Percentiles rank a stretch among this genome's conserved stretches.
These are phyloP conservation scores for Monosporascus sp. DNA, from an alignment of 2,329 filamentous ascomycete genomes.

Conservation along the genomic window DNA sequence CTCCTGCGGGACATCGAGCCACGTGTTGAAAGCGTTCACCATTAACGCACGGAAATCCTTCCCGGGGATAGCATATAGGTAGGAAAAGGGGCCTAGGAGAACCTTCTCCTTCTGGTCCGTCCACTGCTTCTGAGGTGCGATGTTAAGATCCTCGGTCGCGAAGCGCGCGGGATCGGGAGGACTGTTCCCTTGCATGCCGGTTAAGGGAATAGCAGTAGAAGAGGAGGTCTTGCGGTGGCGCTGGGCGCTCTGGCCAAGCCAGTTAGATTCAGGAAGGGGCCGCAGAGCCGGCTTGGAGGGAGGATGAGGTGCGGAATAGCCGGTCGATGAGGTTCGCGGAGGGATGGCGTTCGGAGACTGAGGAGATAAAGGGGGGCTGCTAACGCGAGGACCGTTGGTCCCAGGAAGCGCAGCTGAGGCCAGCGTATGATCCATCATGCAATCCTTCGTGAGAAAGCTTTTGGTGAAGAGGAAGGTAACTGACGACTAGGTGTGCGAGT, in stretches of 20 bases:
- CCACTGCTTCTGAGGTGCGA: constrained; percentile 52
- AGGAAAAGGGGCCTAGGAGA: constrained; percentile 73
- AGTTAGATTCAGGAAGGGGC: constrained; percentile 56
- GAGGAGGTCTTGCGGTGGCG: constrained; percentile 25
- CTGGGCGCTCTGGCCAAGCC: constrained; percentile 42
- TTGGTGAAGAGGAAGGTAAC: neutral
- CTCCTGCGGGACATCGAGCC: constrained; percentile 67
- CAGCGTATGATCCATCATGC: neutral
- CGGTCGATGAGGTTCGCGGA: constrained; percentile 65
- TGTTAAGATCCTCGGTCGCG: constrained; percentile 50
- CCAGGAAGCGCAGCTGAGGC: constrained; percentile 14
- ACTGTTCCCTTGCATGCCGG: constrained; percentile 32
- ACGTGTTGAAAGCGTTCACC: constrained; percentile 75
- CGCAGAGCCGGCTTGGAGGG: constrained; percentile 39
- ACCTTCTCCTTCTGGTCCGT: constrained; percentile 70
- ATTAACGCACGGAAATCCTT: constrained; percentile 80
- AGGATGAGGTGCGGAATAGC: constrained; percentile 31
- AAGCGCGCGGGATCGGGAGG: constrained; percentile 47
- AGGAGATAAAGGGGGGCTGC: constrained; percentile 18
- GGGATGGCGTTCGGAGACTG: constrained; percentile 64
- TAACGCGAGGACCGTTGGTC: constrained; percentile 4
- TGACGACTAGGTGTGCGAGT: neutral
- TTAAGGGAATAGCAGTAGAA: constrained; percentile 14
- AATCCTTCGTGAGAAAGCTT: too few species aligned
- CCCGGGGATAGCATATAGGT: constrained; percentile 71